Percentiles rank a stretch among this genome's conserved stretches.
These are phyloP conservation scores for Lagenidium giganteum DNA, from an alignment of 352 stramenopile genomes.

Conservation along the genomic window DNA sequence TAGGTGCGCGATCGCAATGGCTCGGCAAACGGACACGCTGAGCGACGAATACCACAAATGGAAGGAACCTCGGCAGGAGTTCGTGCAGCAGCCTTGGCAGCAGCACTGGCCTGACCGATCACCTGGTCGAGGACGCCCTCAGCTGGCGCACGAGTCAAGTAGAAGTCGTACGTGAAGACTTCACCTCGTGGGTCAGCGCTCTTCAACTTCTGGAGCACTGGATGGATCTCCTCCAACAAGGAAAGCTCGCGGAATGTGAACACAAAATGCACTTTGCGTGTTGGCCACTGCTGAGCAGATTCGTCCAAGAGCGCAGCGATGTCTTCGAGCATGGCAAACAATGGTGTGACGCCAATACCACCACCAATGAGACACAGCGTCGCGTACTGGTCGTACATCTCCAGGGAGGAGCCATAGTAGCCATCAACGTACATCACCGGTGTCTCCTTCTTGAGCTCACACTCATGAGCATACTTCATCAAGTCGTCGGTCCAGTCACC, in stretches of 20 bases:
- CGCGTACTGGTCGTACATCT: slow-evolving; percentile 6
- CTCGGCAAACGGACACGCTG: slow-evolving; percentile 18
- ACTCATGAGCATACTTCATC: slow-evolving; percentile 9
- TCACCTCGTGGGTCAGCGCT: slow-evolving; percentile 13
- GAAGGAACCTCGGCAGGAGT: no score
- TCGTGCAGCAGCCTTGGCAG: not conserved
- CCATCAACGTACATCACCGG: slow-evolving; percentile 18
- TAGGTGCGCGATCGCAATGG: slow-evolving; percentile 15
- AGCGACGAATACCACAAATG: no score
- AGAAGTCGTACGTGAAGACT: slow-evolving; percentile 21
- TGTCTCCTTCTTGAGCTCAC: not conserved
- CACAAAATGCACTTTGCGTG: slow-evolving; percentile 10
- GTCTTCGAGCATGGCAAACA: slow-evolving; percentile 13
- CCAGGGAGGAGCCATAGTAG: slow-evolving; percentile 7
- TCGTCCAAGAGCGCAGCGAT: not conserved
- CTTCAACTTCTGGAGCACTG: slow-evolving; percentile 10
- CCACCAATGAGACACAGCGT: slow-evolving; percentile 7
- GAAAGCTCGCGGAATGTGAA: slow-evolving; percentile 22
- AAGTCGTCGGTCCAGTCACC: slow-evolving; percentile 13
- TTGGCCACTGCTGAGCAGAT: not conserved
- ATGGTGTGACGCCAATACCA: slow-evolving; percentile 11
- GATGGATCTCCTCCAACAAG: slow-evolving; percentile 16
- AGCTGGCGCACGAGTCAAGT: slow-evolving; percentile 12
- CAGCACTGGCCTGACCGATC: not conserved
- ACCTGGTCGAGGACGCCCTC: slow-evolving; percentile 10